phyloP scores from a whole-genome alignment of 1,284 basidiomycete species.

The Ustilago cynodontis region DNA sequence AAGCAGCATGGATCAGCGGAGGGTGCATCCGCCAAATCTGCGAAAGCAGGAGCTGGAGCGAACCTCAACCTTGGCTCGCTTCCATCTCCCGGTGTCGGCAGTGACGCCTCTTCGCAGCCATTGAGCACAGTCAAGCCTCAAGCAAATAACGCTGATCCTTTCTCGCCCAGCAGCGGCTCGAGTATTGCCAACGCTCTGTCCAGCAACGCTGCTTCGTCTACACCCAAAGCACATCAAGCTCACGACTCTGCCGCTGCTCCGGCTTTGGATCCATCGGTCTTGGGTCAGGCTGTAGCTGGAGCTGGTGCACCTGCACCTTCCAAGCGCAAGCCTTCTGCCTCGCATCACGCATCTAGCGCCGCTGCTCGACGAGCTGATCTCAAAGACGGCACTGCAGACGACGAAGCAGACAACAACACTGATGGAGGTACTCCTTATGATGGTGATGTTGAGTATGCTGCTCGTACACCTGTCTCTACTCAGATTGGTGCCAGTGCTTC shows the following conservation, averaged over 20 bases:
- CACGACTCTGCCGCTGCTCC: constrained; percentile 23
- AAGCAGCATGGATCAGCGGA: constrained; percentile 23
- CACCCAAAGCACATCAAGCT: constrained; percentile 36
- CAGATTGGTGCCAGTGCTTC: constrained; percentile 28
- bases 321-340: constrained; percentile 44
- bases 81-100: constrained; percentile 24
- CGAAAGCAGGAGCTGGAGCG: constrained; percentile 16
- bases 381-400: constrained; percentile 33
- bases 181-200: constrained; percentile 13
- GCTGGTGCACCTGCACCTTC: constrained; percentile 17
- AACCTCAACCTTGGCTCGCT: constrained; percentile 50
- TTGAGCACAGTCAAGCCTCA: constrained; percentile 36
- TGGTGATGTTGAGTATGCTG: constrained; percentile 64
- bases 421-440: constrained; percentile 62
- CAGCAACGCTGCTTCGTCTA: constrained; percentile 15
- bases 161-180: constrained; percentile 14
- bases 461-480: constrained; percentile 41
- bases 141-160: constrained; percentile 18
- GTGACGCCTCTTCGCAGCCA: constrained; percentile 20
- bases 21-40: neutral
- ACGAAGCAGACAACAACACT: constrained; percentile 41
- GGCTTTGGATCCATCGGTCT: constrained; percentile 16
- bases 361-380: constrained; percentile 41
- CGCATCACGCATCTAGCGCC: constrained; percentile 37
- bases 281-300: constrained; percentile 19